Conservation (phyloP, 176 grass and related monocot genomes). For the Eragrostis nindensis region DNA sequence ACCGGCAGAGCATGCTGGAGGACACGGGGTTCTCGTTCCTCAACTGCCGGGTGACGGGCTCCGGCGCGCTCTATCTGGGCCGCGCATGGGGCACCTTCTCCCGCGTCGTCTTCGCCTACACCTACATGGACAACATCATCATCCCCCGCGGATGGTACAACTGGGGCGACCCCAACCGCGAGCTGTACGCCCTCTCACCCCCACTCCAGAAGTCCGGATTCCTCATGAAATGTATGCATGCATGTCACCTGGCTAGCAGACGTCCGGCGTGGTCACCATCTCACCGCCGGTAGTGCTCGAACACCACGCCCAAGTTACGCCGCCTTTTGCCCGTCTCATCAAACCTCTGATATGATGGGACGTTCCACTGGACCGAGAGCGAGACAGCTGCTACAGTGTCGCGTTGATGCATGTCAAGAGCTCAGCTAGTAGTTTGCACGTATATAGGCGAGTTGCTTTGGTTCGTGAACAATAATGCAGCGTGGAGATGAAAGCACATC, state of each 20-base stretch:
- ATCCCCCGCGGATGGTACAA: constrained; percentile 86
- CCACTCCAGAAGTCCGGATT: background rate
- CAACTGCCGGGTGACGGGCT: constrained; percentile 88
- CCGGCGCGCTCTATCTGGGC: constrained; percentile 86
- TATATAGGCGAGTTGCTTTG: background rate
- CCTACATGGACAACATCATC: constrained; percentile 99
- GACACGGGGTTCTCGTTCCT: constrained; percentile 97
- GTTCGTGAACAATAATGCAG: background rate
- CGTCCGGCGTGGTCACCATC: background rate
- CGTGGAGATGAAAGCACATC: background rate
- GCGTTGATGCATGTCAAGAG: background rate
- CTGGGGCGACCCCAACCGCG: constrained; percentile 81
- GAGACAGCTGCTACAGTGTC: background rate
- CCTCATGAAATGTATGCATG: background rate
- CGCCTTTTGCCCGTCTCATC: background rate
- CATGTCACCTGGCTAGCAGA: background rate
- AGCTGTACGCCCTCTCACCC: constrained; percentile 4
- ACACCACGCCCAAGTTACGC: background rate
- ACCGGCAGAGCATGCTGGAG: constrained; percentile 76
- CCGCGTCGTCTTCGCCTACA: constrained; percentile 91
- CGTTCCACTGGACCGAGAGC: background rate
- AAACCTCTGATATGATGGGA: background rate
- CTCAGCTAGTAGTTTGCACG: background rate
- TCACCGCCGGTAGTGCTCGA: background rate
- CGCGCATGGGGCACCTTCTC: constrained; percentile 94